These are phyloP conservation scores for Cordyceps cateniannulata DNA, from an alignment of 2,329 filamentous ascomycete species.

Conservation along the genomic window DNA sequence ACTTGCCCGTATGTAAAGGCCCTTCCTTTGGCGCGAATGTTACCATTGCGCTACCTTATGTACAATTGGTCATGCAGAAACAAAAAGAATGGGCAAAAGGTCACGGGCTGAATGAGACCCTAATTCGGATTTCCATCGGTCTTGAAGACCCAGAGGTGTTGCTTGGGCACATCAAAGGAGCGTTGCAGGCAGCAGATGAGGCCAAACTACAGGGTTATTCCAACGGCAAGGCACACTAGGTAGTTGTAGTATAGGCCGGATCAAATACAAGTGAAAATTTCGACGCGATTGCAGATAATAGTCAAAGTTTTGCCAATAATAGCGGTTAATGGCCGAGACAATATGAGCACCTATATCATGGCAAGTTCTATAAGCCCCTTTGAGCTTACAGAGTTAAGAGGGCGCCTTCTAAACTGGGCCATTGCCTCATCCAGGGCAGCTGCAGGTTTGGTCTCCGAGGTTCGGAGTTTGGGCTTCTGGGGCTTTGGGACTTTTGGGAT, in stretches of 20 bases:
- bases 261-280: no score
- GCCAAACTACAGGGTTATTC: neutral
- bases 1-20: slow-evolving; percentile 35
- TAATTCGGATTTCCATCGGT: slow-evolving; percentile 14
- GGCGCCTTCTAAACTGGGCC: no score
- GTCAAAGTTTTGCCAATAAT: no score
- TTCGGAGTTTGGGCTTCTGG: no score
- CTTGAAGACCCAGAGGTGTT: slow-evolving; percentile 8
- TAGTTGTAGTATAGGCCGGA: neutral
- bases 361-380: no score
- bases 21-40: slow-evolving; percentile 41
- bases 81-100: slow-evolving; percentile 25
- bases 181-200: neutral
- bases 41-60: slow-evolving; percentile 37
- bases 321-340: no score
- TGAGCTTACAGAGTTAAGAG: no score
- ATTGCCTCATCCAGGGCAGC: no score
- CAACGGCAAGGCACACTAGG: neutral
- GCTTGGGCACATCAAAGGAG: neutral
- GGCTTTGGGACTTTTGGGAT: no score
- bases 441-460: no score
- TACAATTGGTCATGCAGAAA: slow-evolving; percentile 26
- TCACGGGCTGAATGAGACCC: slow-evolving; percentile 16
- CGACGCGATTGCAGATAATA: no score
- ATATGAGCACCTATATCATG: no score